These are phyloP conservation scores for Tricharina praecox DNA, from an alignment of 495 filamentous ascomycete genomes.

Conservation along the genomic window DNA sequence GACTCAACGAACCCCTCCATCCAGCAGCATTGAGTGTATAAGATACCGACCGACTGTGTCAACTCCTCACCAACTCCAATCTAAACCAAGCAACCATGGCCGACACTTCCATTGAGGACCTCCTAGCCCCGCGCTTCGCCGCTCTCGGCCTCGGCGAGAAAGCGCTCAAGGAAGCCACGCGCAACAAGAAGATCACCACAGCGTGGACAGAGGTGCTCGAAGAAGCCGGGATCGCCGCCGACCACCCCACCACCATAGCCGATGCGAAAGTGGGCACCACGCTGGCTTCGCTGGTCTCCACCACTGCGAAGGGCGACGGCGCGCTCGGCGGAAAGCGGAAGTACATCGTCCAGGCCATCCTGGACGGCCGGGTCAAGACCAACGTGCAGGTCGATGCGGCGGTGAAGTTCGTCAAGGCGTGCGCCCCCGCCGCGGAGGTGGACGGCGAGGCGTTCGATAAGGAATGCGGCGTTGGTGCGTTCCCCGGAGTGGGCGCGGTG, in stretches of 20 bases:
- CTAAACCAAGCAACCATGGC: too few species aligned
- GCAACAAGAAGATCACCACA: conserved; percentile 23
- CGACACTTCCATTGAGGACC: conserved; percentile 12
- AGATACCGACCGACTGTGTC: too few species aligned
- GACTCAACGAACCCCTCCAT: too few species aligned
- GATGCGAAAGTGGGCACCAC: conserved; percentile 14
- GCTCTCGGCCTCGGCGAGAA: conserved; percentile 22
- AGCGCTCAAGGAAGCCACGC: conserved; percentile 20
- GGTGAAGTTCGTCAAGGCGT: conserved; percentile 13
- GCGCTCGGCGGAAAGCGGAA: conserved; percentile 11
- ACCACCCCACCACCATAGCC: conserved; percentile 1
- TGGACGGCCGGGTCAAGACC: conserved; percentile 16
- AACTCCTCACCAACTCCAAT: too few species aligned
- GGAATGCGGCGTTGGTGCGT: conserved; percentile 24
- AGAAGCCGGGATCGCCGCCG: conserved; percentile 10
- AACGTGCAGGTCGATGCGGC: conserved; percentile 22
- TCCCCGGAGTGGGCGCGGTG: too few species aligned
- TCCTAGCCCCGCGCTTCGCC: conserved; percentile 16
- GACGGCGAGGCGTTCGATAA: conserved; percentile 17
- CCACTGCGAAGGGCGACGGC: conserved; percentile 8
- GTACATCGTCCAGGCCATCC: conserved; percentile 20
- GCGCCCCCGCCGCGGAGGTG: conserved; percentile 13
- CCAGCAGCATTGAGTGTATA: too few species aligned
- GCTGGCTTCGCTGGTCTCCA: conserved; percentile 15
- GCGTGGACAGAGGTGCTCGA: conserved; percentile 17